Evolutionary conservation across 2,329 filamentous ascomycete species (phyloP), one percentile per base, ranked within the genome.

Genomic region (Stachybotrys chlorohalonatus): DNA sequence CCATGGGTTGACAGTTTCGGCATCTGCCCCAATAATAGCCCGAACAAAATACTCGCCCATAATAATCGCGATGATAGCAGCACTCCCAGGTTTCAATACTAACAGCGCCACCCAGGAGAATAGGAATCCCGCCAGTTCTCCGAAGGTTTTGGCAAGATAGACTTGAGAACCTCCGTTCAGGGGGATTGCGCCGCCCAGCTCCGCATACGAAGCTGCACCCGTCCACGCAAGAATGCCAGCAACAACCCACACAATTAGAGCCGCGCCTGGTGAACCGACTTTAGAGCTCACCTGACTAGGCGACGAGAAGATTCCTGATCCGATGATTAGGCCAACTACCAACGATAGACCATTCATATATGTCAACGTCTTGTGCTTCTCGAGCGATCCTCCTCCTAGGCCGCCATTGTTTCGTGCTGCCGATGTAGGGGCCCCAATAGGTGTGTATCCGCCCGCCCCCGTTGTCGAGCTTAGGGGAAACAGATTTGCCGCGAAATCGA

Each of bases 11-110:
- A 91, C 81, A 30, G 84, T 84, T 64, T 89, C 85, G 2, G 89
- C 89, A 55, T 96, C 90, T n/a, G 91, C 85, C 8, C 92, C 92
- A 56, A 95, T 86, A 48, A 88, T 80, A 13, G 91, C 92, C 50
- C 91, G 82, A 53, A 96, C 90, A n/a, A 96, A 76, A 67, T 99
- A 99, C 72, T 99, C 94, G 48, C 94, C 94, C 77, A 97, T 96
- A 65, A 99, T 96, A 62, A 99, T 96, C 60, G 93, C 82, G 60
- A 99, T 90, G 66, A 99, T 99, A 58, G 94, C 94, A 9, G 91
- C 86, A 46, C 89, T 89, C 2, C 94, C 94, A 0, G 94, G 94
- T 73, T 96, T 97, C 58, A 99, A 76, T 11, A 99, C 94, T 57
- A 94, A 81, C 15, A 97, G 90, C 1, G 94, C 92, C 52, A 90